Conservation (phyloP, 208 protist genomes). For the Trichomonas vaginalis region DNA sequence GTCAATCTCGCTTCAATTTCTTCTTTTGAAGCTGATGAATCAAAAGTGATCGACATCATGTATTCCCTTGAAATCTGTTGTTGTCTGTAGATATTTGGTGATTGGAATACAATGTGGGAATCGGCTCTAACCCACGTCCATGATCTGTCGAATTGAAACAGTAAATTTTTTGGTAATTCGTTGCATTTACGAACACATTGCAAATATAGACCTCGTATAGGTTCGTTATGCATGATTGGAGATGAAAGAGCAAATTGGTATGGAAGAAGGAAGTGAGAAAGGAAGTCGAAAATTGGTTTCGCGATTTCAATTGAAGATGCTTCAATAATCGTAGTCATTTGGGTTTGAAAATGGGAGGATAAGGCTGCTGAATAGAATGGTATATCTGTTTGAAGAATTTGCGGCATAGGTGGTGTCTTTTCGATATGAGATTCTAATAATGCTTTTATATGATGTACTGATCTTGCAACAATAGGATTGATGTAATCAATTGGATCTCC, state of each 20-base stretch:
- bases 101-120: neutral
- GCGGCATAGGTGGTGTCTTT: neutral
- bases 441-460: neutral
- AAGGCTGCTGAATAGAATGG: neutral
- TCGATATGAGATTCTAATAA: neutral
- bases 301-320: neutral
- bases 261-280: neutral
- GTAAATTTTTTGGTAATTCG: neutral
- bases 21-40: neutral
- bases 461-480: neutral
- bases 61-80: neutral
- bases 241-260: neutral
- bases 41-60: neutral
- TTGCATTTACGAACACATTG: neutral
- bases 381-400: neutral
- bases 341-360: neutral
- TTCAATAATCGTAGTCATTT: neutral
- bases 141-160: neutral
- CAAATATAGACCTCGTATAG: neutral
- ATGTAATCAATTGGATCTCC: neutral
- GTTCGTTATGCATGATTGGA: neutral
- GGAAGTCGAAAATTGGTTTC: neutral
- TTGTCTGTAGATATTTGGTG: neutral
- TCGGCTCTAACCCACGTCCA: neutral
- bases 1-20: neutral